Evolutionary conservation across 495 filamentous ascomycete species (phyloP).

Genomic region (Poronia punctata): DNA sequence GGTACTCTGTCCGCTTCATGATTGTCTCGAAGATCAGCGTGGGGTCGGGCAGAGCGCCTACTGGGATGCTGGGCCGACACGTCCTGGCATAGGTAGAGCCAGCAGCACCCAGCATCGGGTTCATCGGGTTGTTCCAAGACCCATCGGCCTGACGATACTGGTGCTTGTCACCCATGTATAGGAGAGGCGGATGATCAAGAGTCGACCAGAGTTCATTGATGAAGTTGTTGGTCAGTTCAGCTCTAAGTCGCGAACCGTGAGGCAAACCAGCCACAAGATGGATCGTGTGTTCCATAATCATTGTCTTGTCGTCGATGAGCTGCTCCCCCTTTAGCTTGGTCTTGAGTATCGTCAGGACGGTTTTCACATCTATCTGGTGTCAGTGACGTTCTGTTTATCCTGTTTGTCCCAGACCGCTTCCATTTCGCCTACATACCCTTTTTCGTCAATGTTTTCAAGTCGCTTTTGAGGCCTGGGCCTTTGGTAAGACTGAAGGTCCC

Average conservation of each 20-base stretch:
- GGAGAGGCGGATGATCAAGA: conserved; percentile 46
- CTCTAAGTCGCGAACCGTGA: conserved; percentile 51
- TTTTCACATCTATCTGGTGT: conserved; percentile 30
- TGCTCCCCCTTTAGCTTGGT: conserved; percentile 44
- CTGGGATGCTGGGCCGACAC: conserved; percentile 36
- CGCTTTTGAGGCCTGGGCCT: conserved; percentile 51
- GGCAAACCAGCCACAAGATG: conserved; percentile 65
- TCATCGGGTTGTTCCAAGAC: conserved; percentile 48
- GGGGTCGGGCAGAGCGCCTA: conserved; percentile 65
- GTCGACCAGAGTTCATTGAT: conserved; percentile 64
- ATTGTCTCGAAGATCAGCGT: conserved; percentile 68
- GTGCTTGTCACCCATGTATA: conserved; percentile 58
- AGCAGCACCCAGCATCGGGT: conserved; percentile 39
- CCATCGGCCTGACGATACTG: conserved; percentile 67
- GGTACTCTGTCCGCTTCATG: conserved; percentile 42
- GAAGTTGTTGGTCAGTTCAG: conserved; percentile 62
- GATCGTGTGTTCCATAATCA: conserved; percentile 72
- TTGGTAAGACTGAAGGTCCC: conserved; percentile 39
- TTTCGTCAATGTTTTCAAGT: conserved; percentile 50
- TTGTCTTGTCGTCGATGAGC: conserved; percentile 66
- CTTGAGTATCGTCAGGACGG: conserved; percentile 27
- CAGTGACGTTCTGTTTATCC: conserved; percentile 6
- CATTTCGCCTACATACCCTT: conserved; percentile 25
- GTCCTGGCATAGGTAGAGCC: conserved; percentile 63
- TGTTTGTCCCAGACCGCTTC: neutral